Evolutionary conservation across 2,329 filamentous ascomycete genomes (phyloP), one percentile per base, ranked within the genome.

Genomic region (Penicillium frequentans): DNA sequence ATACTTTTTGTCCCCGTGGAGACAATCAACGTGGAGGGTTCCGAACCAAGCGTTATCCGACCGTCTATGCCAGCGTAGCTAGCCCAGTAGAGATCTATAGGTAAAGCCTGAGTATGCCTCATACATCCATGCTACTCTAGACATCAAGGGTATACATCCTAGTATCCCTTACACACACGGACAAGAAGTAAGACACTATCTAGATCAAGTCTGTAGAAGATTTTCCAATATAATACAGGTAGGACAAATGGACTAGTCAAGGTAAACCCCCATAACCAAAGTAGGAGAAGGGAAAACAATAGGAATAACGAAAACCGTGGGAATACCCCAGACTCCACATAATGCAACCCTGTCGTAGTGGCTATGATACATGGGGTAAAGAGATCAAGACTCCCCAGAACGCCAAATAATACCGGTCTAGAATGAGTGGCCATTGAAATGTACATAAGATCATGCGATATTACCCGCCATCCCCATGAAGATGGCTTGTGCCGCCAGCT

Each of bases 391-490:
- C 82, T 1, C 76, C 78, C 68, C 72, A 78, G 27, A 58, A 55
- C 54, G 47, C 53, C 53, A 56, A n/a, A 42, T 47, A 14, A 23
- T 47, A 31, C 9, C 27, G n/a, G 16, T 31, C 35, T 51, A 29
- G 16, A 29, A 37, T 23, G 31, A 29, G 37, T 19, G 31, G 21
- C 31, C 47, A 49, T 49, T 14, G n/a, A 52, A 31, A 63, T 63
- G 59, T 61, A 52, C 65, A 68, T 62, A 69, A 47, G 46, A 60
- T 75, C 69, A 86, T 55, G 83, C 83, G 60, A 86, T 81, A 64
- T 92, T 95, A 16, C 93, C 93, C 5, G 93, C 93, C 82, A 98
- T 90, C 10, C 95, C 95, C 78, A 98, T 89, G 71, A 98, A 95
- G 35, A 99, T 83, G 3, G 93, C 95, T 72, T 99, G 95, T 8